Base-by-base conservation (phyloP, 768 basidiomycete genomes). In the Psilocybe azurescens region DNA sequence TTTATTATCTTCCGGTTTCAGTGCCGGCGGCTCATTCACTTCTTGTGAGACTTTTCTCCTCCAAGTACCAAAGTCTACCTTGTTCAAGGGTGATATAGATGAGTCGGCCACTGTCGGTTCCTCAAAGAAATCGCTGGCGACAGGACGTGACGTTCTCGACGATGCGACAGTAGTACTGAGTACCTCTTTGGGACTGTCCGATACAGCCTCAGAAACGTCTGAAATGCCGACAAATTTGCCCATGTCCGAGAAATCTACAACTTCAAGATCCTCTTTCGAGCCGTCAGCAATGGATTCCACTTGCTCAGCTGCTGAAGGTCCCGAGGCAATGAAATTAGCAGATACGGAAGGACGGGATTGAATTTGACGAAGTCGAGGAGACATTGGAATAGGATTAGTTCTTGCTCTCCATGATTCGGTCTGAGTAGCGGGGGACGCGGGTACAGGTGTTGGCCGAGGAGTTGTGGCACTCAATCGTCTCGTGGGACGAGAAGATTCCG, bases 161-260 rank as follows among this genome's bases (percentile, higher is more conserved):
- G 58, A 29, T 53, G 61, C 38, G 32, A 52, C 30, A 39, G 56
- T 65, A 41, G 69, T 65, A 24, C 59, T 58, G 5, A 60, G 36
- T 11, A 41, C 72, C 62, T 63, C 67, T 44, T 67, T 51, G 24
- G 72, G 61, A 60, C 69, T 63, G 20, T 72, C 61, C 29, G 68
- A 57, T 29, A 65, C 54, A 50, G 65, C 52, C 46, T 72, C 68
- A 44, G 70, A 54, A 39, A 58, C 58, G 29, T 68, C 60, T 18
- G 78, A 52, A 51, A 76, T 76, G 30, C 84, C 87, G 10, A 90
- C 79, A 61, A 94, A 85, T 75, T 86, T 89, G 47, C 81, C 89
- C 71, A 93, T 79, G 50, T 94, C 91, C 2, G 84, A 83, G 66
- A 93, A 94, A 68, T 94, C 91, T 6, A 94, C 84, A n/a, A 90